Evolutionary conservation across 495 filamentous ascomycete genomes (phyloP), one percentile per base, ranked within the genome.

Genomic region (Zalerion maritima): DNA sequence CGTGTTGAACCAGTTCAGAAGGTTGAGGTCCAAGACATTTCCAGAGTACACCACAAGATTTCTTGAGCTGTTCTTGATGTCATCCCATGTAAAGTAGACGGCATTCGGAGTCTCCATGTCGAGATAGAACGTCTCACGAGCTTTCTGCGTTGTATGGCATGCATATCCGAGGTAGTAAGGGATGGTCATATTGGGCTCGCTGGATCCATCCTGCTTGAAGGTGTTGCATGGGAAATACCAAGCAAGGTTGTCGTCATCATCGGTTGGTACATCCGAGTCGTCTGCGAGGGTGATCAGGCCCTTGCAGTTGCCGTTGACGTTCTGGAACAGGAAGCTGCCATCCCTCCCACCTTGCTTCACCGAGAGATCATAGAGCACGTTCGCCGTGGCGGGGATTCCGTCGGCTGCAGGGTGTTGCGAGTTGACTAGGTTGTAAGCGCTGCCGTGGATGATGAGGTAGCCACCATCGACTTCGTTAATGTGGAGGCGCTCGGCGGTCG

Each of bases 271-370:
- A 42, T 78, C 75, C 2, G 87, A 87, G 13, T 57, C 64, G 2
- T 64, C 54, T 2, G 73, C 68, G 0, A 63, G 54, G 2, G 68
- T 92, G 44, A 99, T 92, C 4, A 96, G 51, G 2, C 69, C 82
- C 54, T 96, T 99, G 67, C 91, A 99, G 30, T 79, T 81, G 11
- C 89, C 91, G 42, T 99, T 99, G 48, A 99, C 91, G 42, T 94
- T 89, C 50, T 99, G 91, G 57, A 99, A 99, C 43, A 96, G 58
- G 52, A 99, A 99, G 45, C 85, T 94, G 26, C 80, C 85, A 51
- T 99, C 91, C 44, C 78, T 62, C 0, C 86, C 91, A 25, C 76
- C 83, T 50, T 86, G 73, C 46, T 78, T 78, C 32, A 70, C 59
- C 0, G 75, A 73, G 3, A 94, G 54, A 50, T 94, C 84, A 38